A percentile compares a stretch with the other conserved stretches of the same genome.
Evolutionary conservation across 148 eudicot species (phyloP).

Genomic region (Rhododendron molle): DNA sequence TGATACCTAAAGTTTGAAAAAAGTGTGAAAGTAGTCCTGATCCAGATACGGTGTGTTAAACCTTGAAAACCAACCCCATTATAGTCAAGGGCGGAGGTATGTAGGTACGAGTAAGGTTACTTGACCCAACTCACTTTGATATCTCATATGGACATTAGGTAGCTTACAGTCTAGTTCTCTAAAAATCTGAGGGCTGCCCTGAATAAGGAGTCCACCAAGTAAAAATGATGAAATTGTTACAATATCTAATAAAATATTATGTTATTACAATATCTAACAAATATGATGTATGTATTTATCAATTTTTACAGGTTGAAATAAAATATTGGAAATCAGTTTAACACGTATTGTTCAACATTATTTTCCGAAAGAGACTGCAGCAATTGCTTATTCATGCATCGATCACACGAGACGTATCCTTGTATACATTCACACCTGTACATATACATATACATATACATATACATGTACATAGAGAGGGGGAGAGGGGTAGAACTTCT

Average conservation of each 20-base stretch:
- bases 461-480: neutral
- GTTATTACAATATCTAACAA: neutral
- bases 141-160: neutral
- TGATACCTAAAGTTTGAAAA: neutral
- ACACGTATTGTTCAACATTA: too few relatives aligned
- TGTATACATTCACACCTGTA: neutral
- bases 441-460: too few relatives aligned
- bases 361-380: neutral
- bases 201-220: neutral
- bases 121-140: neutral
- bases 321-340: too few relatives aligned
- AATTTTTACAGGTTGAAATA: too few relatives aligned
- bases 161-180: too few relatives aligned
- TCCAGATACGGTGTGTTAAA: too few relatives aligned
- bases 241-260: too few relatives aligned
- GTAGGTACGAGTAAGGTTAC: neutral
- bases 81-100: neutral
- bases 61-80: neutral
- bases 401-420: neutral
- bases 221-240: neutral
- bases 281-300: neutral
- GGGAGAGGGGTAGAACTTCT: neutral
- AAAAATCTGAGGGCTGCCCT: neutral
- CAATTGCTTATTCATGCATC: neutral
- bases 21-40: neutral